These are phyloP conservation scores for Epicoccum nigrum DNA, from an alignment of 2,329 filamentous ascomycete genomes.

Conservation along the genomic window DNA sequence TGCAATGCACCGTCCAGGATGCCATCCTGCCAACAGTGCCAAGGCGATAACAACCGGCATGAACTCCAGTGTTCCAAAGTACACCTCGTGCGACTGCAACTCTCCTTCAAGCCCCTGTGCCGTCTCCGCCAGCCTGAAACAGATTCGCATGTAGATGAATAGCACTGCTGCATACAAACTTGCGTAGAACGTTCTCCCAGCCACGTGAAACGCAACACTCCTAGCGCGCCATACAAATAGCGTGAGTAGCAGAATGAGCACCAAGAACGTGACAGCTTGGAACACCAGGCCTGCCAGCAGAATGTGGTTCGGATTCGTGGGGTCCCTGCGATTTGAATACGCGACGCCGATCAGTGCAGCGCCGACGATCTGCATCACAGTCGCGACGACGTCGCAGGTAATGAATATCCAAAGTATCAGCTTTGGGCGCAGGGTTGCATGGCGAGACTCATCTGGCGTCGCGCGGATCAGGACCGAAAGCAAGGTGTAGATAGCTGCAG, in stretches of 20 bases:
- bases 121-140: constrained; percentile 62
- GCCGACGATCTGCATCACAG: constrained; percentile 60
- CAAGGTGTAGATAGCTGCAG: constrained; percentile 62
- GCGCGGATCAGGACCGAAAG: constrained; percentile 58
- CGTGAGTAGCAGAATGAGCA: constrained; percentile 54
- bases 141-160: constrained; percentile 60
- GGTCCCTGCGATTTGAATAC: constrained; percentile 57
- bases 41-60: constrained; percentile 60
- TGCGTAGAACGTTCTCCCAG: constrained; percentile 50
- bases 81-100: constrained; percentile 59
- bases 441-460: constrained; percentile 39
- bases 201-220: constrained; percentile 31
- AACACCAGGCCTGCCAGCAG: constrained; percentile 62
- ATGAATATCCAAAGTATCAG: constrained; percentile 62
- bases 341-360: constrained; percentile 61
- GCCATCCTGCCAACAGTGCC: constrained; percentile 53
- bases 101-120: constrained; percentile 55
- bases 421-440: constrained; percentile 55
- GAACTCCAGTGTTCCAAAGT: constrained; percentile 62
- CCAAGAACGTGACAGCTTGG: constrained; percentile 59
- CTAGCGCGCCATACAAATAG: constrained; percentile 50
- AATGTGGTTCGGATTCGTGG: constrained; percentile 61
- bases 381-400: constrained; percentile 60
- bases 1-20: constrained; percentile 52
- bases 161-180: constrained; percentile 55